Evolutionary conservation across 106 monocot species (phyloP), one percentile per base, ranked within the genome.

Genomic region (Dendrobium chrysotoxum): DNA sequence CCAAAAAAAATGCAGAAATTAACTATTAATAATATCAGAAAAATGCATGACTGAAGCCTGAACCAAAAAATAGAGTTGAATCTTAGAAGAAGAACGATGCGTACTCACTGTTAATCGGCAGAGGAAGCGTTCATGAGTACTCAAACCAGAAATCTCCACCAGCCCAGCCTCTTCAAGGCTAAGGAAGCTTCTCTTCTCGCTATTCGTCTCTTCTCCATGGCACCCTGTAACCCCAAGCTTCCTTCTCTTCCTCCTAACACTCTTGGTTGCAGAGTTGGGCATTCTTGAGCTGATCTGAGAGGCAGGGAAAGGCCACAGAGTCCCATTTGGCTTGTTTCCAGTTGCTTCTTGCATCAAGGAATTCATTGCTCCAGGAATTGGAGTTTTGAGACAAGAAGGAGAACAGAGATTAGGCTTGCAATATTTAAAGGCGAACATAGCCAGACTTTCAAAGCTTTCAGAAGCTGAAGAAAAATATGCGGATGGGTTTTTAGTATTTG

Each of bases 141-240:
- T 87, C 45, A 96, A 91, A 4, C 96, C 96, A 41, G 96, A 96
- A 16, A 96, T 87, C 84, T 96, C 96, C 25, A 93, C 93, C 53
- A 93, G 78, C 2, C 93, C 93, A 25, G 96, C 96, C 85, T 93
- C 96, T 64, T 91, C 93, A 40, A 88, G 26, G 81, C 87, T 90
- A 13, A 96, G 88, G 53, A 96, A 96, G 53, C 88, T 88, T 78
- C 81, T 88, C 83, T 61, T 77, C 70, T 81, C 45, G 6, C 65
- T 64, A 80, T 88, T 66, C 75, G 75, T 31, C 77, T 82, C 77
- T 7, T 39, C 80, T 66, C 80, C 81, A 44, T 86, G 53, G 57
- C 85, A 79, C 8, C 78, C 83, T 78, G 77, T 85, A 47, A 85
- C 84, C 76, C 76, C 74, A 11, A 81, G 42, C 83, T 18, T 78